Evolutionary conservation across 352 stramenopile genomes (phyloP).

Genomic region (Pythium apleroticum): DNA sequence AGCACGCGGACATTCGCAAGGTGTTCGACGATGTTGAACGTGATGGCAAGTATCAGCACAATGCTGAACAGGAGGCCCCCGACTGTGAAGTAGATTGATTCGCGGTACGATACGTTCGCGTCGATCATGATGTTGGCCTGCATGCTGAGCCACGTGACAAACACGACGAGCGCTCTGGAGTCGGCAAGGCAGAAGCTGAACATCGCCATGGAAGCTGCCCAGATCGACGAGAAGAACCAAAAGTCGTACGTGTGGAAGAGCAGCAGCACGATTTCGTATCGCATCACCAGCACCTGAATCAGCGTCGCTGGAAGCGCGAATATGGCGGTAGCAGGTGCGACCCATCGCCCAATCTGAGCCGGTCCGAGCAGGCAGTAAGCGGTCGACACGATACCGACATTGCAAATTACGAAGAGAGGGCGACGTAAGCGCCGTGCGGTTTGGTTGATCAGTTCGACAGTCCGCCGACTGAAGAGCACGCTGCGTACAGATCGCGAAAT

Average conservation of each 20-base stretch:
- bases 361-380: background rate
- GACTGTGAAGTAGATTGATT: constrained; percentile 14
- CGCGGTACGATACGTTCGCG: constrained; percentile 17
- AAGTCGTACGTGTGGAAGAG: constrained; percentile 39
- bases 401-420: background rate
- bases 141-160: constrained; percentile 24
- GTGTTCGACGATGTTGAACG: background rate
- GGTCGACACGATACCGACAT: background rate
- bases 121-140: constrained; percentile 35
- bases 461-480: background rate
- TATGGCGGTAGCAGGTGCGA: constrained; percentile 10
- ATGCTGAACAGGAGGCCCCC: background rate
- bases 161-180: constrained; percentile 15
- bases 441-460: constrained; percentile 7
- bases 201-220: constrained; percentile 16
- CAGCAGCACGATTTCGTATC: constrained; percentile 28
- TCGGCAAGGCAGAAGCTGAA: constrained; percentile 27
- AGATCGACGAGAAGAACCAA: constrained; percentile 38
- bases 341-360: background rate
- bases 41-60: constrained; percentile 5
- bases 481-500: constrained; percentile 17
- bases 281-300: constrained; percentile 11
- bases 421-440: background rate
- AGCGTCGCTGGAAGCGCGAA: constrained; percentile 11
- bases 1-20: constrained; percentile 19